phyloP scores from a whole-genome alignment of 768 basidiomycete genomes.

The Tulasnella sp. region DNA sequence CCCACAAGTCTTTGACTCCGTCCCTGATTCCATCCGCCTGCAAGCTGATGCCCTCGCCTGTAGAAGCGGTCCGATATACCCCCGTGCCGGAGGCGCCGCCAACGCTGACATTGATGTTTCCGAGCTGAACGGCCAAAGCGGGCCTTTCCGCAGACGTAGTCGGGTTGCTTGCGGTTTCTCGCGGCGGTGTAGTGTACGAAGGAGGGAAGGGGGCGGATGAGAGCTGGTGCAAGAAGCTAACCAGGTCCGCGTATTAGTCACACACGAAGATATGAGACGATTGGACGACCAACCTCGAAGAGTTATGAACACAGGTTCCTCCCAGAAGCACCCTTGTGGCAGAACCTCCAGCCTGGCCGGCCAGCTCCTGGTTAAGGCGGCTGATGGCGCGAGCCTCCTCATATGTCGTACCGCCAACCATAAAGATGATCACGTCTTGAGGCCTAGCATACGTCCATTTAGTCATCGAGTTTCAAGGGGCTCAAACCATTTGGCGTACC shows the following conservation, averaged over 20 bases:
- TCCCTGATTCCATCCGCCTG: conserved; percentile 89
- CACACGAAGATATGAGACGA: not conserved
- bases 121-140: conserved; percentile 87
- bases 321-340: conserved; percentile 84
- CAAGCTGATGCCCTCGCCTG: conserved; percentile 64
- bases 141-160: conserved; percentile 48
- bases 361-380: conserved; percentile 78
- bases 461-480: not conserved
- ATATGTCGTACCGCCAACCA: conserved; percentile 95
- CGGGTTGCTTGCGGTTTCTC: conserved; percentile 51
- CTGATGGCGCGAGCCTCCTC: conserved; percentile 89
- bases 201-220: conserved; percentile 44
- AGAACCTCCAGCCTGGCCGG: conserved; percentile 47
- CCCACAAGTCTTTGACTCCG: conserved; percentile 83
- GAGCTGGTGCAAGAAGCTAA: conserved; percentile 41
- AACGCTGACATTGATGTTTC: conserved; percentile 89
- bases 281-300: conserved; percentile 65
- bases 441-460: conserved; percentile 56
- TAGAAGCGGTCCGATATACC: conserved; percentile 71
- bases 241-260: not conserved
- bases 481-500: not conserved
- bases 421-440: conserved; percentile 95
- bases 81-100: conserved; percentile 84
- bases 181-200: conserved; percentile 74
- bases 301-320: conserved; percentile 95